Base-by-base conservation (phyloP, 345 rosid genomes). In the Punica granatum region DNA sequence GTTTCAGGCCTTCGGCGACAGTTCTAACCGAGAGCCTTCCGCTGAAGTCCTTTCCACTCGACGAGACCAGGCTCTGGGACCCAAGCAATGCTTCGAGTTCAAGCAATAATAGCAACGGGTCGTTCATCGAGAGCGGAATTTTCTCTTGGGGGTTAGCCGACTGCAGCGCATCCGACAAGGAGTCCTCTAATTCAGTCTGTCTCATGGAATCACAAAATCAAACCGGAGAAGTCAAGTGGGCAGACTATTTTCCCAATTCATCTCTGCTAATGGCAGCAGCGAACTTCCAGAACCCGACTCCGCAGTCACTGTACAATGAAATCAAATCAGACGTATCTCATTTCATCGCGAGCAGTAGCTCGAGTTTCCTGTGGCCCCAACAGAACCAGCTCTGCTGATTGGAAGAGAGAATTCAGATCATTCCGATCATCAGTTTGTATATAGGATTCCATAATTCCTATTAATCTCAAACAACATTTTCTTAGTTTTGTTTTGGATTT, bases 321-420 rank as follows among this genome's bases (percentile, higher is more conserved):
- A 63, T 70, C 67, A 70, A 63, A 54, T 28, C 63, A 4, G 73
- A 70, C 39, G 31, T 44, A 3, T 51, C n/a, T 25, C 39, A 62
- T 49, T 62, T 69, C 43, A 60, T 39, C 43, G 0, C 67, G 23
- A 35, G 61, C 49, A 28, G 63, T 25, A 48, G 23, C 46, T 43
- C 73, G n/a, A 70, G 46, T 51, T 31, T 59, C 49, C 21, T 49
- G 12, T 70, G 68, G 73, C 73, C 66, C 3, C 74, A 72, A 28
- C 51, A 66, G 34, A 67, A 72, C 49, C 75, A 60, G 21, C 66
- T 54, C 44, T 67, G 30, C 60, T 60, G 34, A 13, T 42, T 42
- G 12, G 25, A 54, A 13, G 18, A 56, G 16, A 1, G 3, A 30
- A 26, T 14, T 62, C 1, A 1, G 15, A 34, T 18, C n/a, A n/a